Base-by-base conservation (phyloP, 1,284 basidiomycete genomes). In the Heterobasidion annosum region DNA sequence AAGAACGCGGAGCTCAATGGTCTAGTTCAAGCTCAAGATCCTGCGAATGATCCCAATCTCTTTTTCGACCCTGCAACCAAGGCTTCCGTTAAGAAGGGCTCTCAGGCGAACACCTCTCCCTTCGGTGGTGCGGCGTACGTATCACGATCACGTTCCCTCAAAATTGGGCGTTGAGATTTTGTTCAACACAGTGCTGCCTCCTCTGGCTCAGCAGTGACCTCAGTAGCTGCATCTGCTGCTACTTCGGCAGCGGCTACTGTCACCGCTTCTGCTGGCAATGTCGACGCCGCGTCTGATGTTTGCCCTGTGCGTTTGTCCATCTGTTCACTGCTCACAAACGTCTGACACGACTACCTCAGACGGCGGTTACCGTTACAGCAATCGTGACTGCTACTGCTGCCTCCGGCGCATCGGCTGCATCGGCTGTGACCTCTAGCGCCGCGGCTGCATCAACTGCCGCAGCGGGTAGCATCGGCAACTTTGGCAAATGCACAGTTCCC, bases 1-100 rank as follows among this genome's bases (percentile, higher is more conserved):
- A 66, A 65, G 59, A 68, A 73, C 59, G 42, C 63, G 8, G 62
- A 74, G 58, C 67, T 74, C 18, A 65, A 71, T 56, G 70, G 71
- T 43, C 59, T 74, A 34, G 68, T 73, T 35, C 72, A 73, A 58
- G 70, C 70, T 34, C 73, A 74, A 61, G 72, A 73, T 56, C 68
- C 69, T 18, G 64, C 65, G n/a, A 71, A 71, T 55, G 65, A 71
- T 56, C 65, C 68, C 3, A 62, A 77, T 48, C 49, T 77, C 46
- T 84, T 84, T 71, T 82, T 81, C 62, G 80, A 82, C 65, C 79
- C 80, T 37, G 77, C 74, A 2, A 64, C 63, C 4, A 56, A 65
- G 52, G 60, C 63, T 16, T 73, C 76, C 42, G 78, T 82, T 35
- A 60, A 59, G 56, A 73, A 72, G 61, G 80, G 81, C n/a, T 63